phyloP scores from a whole-genome alignment of 371 early-diverging fungal genomes.

The Mortierella sp. region DNA sequence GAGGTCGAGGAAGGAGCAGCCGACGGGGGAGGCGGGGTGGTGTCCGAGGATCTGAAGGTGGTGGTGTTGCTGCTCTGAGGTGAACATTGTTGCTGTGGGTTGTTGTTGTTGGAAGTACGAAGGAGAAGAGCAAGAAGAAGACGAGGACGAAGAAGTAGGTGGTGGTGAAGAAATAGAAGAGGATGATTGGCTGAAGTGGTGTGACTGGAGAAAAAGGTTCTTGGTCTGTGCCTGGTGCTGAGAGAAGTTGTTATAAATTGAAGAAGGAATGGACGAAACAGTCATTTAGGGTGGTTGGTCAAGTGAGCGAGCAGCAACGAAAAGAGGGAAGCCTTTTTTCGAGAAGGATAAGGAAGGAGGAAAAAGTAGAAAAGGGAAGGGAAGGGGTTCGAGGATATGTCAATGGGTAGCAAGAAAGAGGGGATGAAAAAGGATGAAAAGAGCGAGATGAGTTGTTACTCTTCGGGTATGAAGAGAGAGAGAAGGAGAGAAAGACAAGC shows the following conservation, averaged over 20 bases:
- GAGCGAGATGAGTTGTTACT: not conserved
- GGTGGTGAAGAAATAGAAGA: slow-evolving; percentile 26
- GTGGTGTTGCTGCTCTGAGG: slow-evolving; percentile 26
- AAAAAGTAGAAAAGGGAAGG: slow-evolving; percentile 4
- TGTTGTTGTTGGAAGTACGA: slow-evolving; percentile 23
- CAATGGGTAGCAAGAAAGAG: not conserved
- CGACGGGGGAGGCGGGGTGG: slow-evolving; percentile 41
- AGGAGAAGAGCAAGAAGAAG: slow-evolving; percentile 16
- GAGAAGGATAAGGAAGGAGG: not conserved
- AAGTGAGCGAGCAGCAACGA: not conserved
- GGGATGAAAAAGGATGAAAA: not conserved
- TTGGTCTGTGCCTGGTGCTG: slow-evolving; percentile 47
- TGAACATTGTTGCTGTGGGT: slow-evolving; percentile 21
- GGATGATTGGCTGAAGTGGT: slow-evolving; percentile 24
- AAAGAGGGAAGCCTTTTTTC: not conserved
- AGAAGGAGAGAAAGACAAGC: not conserved
- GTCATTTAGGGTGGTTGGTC: slow-evolving; percentile 17
- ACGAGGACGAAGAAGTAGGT: slow-evolving; percentile 13
- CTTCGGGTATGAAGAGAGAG: not conserved
- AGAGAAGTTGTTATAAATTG: slow-evolving; percentile 22
- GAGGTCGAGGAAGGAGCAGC: slow-evolving; percentile 37
- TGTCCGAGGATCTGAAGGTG: slow-evolving; percentile 51
- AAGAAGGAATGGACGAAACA: slow-evolving; percentile 17
- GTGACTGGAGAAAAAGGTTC: slow-evolving; percentile 24
- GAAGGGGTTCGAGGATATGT: not conserved